phyloP scores from a whole-genome alignment of 495 filamentous ascomycete genomes.

The Physcia stellaris region DNA sequence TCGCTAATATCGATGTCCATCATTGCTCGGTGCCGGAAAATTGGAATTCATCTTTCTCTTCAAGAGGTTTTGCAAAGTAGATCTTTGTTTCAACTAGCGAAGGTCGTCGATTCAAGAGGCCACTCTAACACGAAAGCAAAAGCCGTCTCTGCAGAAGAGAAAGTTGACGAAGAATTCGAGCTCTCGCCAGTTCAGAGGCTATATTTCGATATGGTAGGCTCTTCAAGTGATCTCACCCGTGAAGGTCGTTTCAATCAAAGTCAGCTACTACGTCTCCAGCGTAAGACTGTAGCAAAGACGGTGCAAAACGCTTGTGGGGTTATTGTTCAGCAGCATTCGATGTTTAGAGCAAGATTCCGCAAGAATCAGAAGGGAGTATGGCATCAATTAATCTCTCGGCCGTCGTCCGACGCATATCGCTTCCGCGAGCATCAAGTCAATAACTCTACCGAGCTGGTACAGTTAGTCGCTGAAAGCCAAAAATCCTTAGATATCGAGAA shows the following conservation, averaged over 20 bases:
- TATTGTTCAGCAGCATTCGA: constrained; percentile 8
- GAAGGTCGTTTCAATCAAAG: constrained; percentile 16
- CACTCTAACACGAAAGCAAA: constrained; percentile 1
- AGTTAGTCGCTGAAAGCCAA: constrained; percentile 11
- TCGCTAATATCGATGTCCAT: constrained; percentile 40
- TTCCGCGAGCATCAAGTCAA: constrained; percentile 6
- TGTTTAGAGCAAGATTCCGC: constrained; percentile 9
- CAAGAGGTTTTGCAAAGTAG: constrained; percentile 19
- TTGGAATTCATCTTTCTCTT: constrained; percentile 22
- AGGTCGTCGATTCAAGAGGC: constrained; percentile 4
- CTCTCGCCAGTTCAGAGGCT: constrained; percentile 33
- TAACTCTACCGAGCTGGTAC: constrained; percentile 1
- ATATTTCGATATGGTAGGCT: constrained; percentile 19
- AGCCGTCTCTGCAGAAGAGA: constrained; percentile 7
- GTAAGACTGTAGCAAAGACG: neutral
- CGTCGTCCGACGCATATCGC: constrained; percentile 3
- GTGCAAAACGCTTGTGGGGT: constrained; percentile 1
- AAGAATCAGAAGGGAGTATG: constrained; percentile 2
- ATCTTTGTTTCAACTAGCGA: constrained; percentile 13
- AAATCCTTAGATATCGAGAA: constrained; percentile 16
- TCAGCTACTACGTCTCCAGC: constrained; percentile 10
- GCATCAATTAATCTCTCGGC: constrained; percentile 12
- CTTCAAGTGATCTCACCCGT: constrained; percentile 4
- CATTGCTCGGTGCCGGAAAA: constrained; percentile 15
- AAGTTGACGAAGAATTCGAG: constrained; percentile 10